Conservation (phyloP, 345 rosid genomes). For the Eucalyptus tenuipes region DNA sequence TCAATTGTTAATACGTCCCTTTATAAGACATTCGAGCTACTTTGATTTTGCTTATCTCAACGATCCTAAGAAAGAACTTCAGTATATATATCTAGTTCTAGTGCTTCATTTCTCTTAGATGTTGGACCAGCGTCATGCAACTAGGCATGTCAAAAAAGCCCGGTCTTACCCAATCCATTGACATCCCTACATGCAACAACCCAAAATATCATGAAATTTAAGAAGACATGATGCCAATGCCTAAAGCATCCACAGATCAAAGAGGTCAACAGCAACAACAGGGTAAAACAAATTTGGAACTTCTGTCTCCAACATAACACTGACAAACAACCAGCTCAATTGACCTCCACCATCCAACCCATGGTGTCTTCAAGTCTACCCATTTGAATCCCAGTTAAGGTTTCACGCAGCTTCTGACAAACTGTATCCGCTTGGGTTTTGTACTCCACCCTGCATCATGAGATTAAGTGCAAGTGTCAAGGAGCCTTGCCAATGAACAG, state of each 20-base stretch:
- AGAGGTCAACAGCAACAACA: not conserved
- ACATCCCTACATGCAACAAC: not conserved
- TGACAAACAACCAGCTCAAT: not conserved
- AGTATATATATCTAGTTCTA: not conserved
- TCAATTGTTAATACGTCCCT: too few species aligned
- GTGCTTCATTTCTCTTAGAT: not conserved
- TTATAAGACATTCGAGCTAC: too few species aligned
- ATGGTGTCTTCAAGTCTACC: conserved; percentile 40
- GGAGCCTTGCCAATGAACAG: not conserved
- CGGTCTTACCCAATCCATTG: too few species aligned
- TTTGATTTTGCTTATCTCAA: too few species aligned
- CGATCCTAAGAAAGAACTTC: not conserved
- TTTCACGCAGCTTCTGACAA: conserved; percentile 9
- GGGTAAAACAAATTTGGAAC: not conserved
- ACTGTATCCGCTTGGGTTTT: conserved; percentile 15
- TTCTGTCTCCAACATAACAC: not conserved
- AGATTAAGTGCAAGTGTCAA: not conserved
- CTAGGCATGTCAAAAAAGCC: too few species aligned
- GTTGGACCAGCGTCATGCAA: not conserved
- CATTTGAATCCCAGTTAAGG: conserved; percentile 34
- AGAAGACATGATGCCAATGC: not conserved
- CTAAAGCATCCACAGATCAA: not conserved
- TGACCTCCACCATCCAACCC: conserved; percentile 32
- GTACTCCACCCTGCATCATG: conserved; percentile 31
- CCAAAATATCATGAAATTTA: not conserved